Conservation (phyloP, 768 basidiomycete genomes). For the Boletus huronensis region DNA sequence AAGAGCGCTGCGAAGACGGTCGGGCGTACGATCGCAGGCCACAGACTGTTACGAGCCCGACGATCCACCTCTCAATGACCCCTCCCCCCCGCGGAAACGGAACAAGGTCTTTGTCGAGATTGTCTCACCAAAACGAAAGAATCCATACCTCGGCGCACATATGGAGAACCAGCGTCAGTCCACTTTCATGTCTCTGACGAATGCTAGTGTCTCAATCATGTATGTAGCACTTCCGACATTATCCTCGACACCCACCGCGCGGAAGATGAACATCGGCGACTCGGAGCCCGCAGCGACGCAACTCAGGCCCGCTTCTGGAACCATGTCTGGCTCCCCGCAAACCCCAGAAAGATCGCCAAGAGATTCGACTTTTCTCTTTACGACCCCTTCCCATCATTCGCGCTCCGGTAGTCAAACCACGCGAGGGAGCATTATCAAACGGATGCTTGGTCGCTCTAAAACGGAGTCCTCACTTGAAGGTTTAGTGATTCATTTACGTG, state of each 20-base stretch:
- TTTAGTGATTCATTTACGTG: background rate
- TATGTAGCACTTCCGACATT: background rate
- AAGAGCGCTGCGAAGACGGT: constrained; percentile 18
- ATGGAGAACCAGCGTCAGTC: background rate
- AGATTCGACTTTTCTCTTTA: constrained; percentile 41
- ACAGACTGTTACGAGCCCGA: background rate
- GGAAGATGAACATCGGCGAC: background rate
- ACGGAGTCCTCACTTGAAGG: constrained; percentile 54
- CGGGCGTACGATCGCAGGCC: background rate
- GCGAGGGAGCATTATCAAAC: constrained; percentile 50
- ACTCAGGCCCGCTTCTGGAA: background rate
- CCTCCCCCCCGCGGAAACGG: constrained; percentile 29
- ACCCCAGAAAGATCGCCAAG: constrained; percentile 25
- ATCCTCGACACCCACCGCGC: background rate
- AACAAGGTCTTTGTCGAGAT: constrained; percentile 32
- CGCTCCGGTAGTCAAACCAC: constrained; percentile 31
- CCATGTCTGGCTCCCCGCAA: background rate
- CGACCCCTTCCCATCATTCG: constrained; percentile 15
- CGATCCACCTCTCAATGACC: background rate
- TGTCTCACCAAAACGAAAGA: constrained; percentile 9
- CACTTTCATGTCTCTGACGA: background rate
- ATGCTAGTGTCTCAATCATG: background rate
- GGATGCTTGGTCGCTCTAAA: constrained; percentile 68
- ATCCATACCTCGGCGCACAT: background rate
- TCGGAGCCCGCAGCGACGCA: background rate